A percentile compares a stretch with the other conserved stretches of the same genome.
Conservation (phyloP, 192 early-diverging fungal genomes). For the Coemansia sp. region DNA sequence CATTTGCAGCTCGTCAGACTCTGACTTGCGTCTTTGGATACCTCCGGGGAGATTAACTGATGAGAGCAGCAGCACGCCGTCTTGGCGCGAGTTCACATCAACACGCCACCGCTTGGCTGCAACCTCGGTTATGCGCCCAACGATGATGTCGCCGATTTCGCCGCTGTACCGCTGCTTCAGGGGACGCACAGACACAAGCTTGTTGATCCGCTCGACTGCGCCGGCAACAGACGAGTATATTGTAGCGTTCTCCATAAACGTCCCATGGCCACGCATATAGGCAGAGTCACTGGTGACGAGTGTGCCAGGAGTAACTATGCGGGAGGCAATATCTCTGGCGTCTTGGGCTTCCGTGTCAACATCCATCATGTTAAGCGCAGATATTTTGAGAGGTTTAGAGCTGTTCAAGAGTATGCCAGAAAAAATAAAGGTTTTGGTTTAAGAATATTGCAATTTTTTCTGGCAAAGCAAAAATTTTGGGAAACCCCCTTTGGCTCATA, state of each 20-base stretch:
- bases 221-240: constrained; percentile 89
- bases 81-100: constrained; percentile 84
- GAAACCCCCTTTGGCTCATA: background rate
- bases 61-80: constrained; percentile 83
- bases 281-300: constrained; percentile 44
- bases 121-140: constrained; percentile 91
- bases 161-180: constrained; percentile 86
- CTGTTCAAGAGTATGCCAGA: background rate
- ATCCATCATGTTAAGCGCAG: too few species aligned
- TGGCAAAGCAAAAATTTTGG: background rate
- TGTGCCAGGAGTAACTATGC: constrained; percentile 49
- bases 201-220: constrained; percentile 91
- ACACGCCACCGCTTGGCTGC: constrained; percentile 93
- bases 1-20: constrained; percentile 97
- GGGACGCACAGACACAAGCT: constrained; percentile 87
- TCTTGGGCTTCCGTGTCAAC: constrained; percentile 23
- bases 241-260: constrained; percentile 69
- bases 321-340: constrained; percentile 20
- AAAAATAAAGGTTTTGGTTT: background rate
- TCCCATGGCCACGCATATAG: constrained; percentile 76
- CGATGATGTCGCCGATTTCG: constrained; percentile 96
- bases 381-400: too few species aligned
- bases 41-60: constrained; percentile 94
- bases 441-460: too few species aligned
- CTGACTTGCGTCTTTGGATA: constrained; percentile 91